phyloP scores from a whole-genome alignment of 495 filamentous ascomycete genomes.

The Xylaria longipes region DNA sequence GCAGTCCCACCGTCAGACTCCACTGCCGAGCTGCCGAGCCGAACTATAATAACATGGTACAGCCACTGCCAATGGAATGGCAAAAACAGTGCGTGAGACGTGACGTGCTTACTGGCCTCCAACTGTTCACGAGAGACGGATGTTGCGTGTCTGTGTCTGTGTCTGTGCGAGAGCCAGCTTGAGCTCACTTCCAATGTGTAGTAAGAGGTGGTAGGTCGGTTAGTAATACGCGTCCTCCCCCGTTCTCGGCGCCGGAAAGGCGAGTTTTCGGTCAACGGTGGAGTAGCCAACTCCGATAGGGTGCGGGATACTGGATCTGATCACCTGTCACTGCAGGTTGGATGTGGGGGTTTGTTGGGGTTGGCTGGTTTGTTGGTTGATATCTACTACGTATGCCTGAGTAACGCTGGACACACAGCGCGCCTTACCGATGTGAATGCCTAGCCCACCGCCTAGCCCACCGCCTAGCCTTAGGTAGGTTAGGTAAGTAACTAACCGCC shows the following conservation, averaged over 20 bases:
- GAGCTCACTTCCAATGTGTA: background rate
- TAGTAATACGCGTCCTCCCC: constrained; percentile 4
- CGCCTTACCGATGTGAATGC: background rate
- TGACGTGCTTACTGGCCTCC: constrained; percentile 2
- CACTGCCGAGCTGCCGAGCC: constrained; percentile 25
- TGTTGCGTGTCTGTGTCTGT: too few species aligned
- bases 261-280: constrained; percentile 14
- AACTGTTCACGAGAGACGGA: background rate
- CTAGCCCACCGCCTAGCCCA: background rate
- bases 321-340: constrained; percentile 4
- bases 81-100: background rate
- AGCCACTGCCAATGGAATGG: constrained; percentile 20
- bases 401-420: background rate
- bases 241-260: constrained; percentile 22
- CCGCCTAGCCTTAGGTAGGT: background rate
- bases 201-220: constrained; percentile 3
- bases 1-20: constrained; percentile 12
- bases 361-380: too few species aligned
- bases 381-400: background rate
- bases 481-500: background rate
- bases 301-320: constrained; percentile 11
- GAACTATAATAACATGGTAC: constrained; percentile 4
- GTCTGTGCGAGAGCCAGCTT: background rate
- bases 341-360: constrained; percentile 20
- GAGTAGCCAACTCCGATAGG: constrained; percentile 18